These are phyloP conservation scores for Eucommia ulmoides DNA, from an alignment of 257 asterid genomes.

Conservation along the genomic window DNA sequence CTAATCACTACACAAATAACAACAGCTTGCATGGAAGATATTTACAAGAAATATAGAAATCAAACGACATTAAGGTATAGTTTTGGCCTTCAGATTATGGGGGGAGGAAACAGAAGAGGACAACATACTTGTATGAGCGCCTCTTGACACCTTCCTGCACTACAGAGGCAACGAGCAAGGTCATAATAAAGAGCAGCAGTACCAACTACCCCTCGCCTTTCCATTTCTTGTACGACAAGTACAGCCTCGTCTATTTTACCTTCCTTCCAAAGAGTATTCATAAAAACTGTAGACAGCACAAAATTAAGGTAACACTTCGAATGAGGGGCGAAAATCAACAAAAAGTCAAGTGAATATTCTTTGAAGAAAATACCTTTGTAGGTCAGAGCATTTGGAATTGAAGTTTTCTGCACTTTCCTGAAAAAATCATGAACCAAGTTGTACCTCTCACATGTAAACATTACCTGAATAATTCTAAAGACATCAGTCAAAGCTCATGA, in stretches of 20 bases:
- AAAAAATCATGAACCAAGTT: slow-evolving; percentile 88
- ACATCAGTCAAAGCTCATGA: too few relatives aligned
- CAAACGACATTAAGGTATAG: neutral
- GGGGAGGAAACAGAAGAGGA: slow-evolving; percentile 8
- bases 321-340: too few relatives aligned
- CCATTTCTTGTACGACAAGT: slow-evolving; percentile 75
- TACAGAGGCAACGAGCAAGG: slow-evolving; percentile 93
- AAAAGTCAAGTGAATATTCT: too few relatives aligned
- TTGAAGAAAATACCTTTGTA: slow-evolving; percentile 76
- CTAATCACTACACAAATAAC: too few relatives aligned
- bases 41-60: slow-evolving; percentile 6
- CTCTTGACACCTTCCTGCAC: slow-evolving; percentile 79
- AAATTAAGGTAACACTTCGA: too few relatives aligned
- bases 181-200: slow-evolving; percentile 82
- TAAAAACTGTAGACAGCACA: slow-evolving; percentile 44
- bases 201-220: slow-evolving; percentile 83
- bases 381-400: slow-evolving; percentile 69
- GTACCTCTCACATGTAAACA: slow-evolving; percentile 75
- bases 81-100: too few relatives aligned
- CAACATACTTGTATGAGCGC: slow-evolving; percentile 74
- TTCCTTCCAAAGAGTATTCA: slow-evolving; percentile 78
- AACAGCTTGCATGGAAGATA: neutral
- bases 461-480: slow-evolving; percentile 65
- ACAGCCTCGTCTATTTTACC: slow-evolving; percentile 67
- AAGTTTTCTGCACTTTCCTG: slow-evolving; percentile 65